Base-by-base conservation (phyloP, 306 rosid genomes). In the Quillaja saponaria region DNA sequence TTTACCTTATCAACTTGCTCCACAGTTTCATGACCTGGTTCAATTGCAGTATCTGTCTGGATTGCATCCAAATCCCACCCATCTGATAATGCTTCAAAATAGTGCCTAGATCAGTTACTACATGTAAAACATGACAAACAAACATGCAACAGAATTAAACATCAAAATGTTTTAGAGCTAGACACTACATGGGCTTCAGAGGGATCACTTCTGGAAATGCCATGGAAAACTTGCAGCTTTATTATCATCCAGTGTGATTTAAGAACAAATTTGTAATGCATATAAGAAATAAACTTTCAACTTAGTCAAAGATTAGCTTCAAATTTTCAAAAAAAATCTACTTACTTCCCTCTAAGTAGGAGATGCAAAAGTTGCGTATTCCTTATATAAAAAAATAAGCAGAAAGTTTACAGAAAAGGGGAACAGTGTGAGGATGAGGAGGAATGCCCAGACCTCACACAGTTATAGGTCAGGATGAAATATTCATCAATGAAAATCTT, bases 41-140 rank as follows among this genome's bases (percentile, higher is more conserved):
- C 80, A 25, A 25, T 13, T n/a, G 14, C 6, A 61, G 55, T 34
- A 55, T 73, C 71, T 34, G 63, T 13, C 70, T 80, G 68, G 10
- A 35, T 42, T 47, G 52, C 68, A 66, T 71, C 69, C 17, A 66
- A 59, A 50, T 37, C 49, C 66, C 79, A 76, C 34, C 58, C 61
- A 62, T 55, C 73, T 55, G 72, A 62, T 49, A 74, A 67, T 68
- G 71, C 80, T 83, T 40, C 19, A 50, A 73, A 66, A 53, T 52
- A 72, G 45, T 3, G 33, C 2, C 20, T 7, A 34, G 34, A 55
- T 63, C 41, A 61, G 31, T 67, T 66, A 77, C 66, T 14, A 45
- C 17, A 44, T 4, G 45, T 6, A 41, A 34, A 41, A 39, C 55
- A 49, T 71, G 10, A 34, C 55, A 49, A 51, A 12, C 64, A 39